A percentile compares a stretch with the other conserved stretches of the same genome.
Conservation (phyloP, 257 asterid species). For the Apocynum venetum region DNA sequence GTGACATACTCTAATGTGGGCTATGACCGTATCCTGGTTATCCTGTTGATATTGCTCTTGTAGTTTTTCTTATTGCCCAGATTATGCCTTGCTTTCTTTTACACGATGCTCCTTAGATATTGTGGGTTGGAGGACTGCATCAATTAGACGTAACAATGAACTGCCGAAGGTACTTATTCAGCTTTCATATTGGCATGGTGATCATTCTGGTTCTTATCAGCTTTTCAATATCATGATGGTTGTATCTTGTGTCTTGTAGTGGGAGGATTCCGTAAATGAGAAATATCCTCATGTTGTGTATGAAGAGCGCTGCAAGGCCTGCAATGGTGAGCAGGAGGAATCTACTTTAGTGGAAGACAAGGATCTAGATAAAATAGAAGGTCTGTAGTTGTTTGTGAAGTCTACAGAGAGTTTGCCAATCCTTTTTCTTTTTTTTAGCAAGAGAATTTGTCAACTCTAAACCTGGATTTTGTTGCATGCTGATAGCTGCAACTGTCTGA, state of each 20-base stretch:
- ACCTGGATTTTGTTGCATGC: not conserved
- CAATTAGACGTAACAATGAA: slow-evolving; percentile 83
- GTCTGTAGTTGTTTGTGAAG: slow-evolving; percentile 35
- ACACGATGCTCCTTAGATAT: slow-evolving; percentile 52
- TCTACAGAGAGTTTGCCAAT: not conserved
- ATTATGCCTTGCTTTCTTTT: slow-evolving; percentile 35
- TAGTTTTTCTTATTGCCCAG: not conserved
- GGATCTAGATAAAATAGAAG: slow-evolving; percentile 72
- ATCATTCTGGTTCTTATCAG: slow-evolving; percentile 7
- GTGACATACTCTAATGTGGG: slow-evolving; percentile 91
- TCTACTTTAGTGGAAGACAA: slow-evolving; percentile 36
- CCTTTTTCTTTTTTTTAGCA: no score
- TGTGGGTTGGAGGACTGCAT: slow-evolving; percentile 99
- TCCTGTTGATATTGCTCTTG: slow-evolving; percentile 4
- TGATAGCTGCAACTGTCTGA: not conserved
- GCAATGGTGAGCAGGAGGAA: slow-evolving; percentile 47
- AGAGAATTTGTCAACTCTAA: not conserved
- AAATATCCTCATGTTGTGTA: slow-evolving; percentile 93
- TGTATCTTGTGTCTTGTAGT: slow-evolving; percentile 38
- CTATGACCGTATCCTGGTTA: slow-evolving; percentile 82
- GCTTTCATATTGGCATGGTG: slow-evolving; percentile 9
- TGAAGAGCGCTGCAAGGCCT: slow-evolving; percentile 92
- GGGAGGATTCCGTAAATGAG: slow-evolving; percentile 77
- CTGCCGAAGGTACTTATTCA: slow-evolving; percentile 69
- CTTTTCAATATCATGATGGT: slow-evolving; percentile 3